Base-by-base conservation (phyloP, 1,284 basidiomycete genomes). In the Omphalotus olearius region DNA sequence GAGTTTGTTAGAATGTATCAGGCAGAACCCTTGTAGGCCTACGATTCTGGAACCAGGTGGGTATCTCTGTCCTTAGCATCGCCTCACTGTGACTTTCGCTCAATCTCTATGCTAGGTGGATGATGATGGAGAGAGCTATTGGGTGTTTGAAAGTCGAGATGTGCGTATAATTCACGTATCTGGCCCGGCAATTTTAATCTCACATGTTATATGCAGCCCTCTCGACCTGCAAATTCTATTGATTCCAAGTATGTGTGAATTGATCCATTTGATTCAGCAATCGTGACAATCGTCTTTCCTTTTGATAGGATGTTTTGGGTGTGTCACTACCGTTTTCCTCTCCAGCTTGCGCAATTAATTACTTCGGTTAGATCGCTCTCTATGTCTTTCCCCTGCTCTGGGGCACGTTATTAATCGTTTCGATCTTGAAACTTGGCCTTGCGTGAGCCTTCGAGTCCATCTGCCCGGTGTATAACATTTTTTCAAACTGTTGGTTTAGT, bases 131-230 rank as follows among this genome's bases (percentile, higher is more conserved):
- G 92, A 95, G 65, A 93, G 88, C 64, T 92, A 87, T 58, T 97
- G 93, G 93, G 93, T 97, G 3, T 97, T 97, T 61, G 93, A 96
- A 71, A 90, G 88, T 60, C 80, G 92, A 63, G 93, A 96, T 68
- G 93, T 93, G 69, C 64, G 83, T 68, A 46, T 45, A 26, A 45
- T 36, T 25, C 49, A 13, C 39, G 30, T 7, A 25, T 28, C 35
- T 6, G n/a, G 20, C 30, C 30, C 40, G 11, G 23, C 30, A 35
- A 39, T 39, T 28, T 25, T 33, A 13, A 33, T 33, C 20, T 16
- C 14, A 40, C 26, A 6, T 41, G 16, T 2, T 13, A 23, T 30
- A 35, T 47, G 11, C 56, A 97, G 94, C 91, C 94, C 39, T 89
- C 92, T 35, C 80, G 88, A 60, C 91, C 92, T 18, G 85, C 91